phyloP scores from a whole-genome alignment of 768 basidiomycete species.

The Rhodotorula taiwanensis region DNA sequence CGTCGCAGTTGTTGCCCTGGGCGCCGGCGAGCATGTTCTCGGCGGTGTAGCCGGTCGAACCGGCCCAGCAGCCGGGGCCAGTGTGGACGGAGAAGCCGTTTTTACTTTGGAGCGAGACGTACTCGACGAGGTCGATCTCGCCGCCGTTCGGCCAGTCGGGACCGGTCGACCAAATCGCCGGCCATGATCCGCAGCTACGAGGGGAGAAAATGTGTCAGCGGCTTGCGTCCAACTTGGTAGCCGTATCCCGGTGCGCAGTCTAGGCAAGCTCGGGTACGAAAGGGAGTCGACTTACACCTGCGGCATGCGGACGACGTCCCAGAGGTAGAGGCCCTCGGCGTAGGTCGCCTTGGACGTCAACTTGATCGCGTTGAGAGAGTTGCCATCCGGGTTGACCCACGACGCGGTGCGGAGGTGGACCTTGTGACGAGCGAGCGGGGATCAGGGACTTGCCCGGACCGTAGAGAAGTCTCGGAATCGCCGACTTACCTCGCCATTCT shows the following conservation, averaged over 20 bases:
- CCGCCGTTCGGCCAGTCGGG: conserved; percentile 22
- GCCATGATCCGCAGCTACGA: not conserved
- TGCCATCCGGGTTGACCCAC: not conserved
- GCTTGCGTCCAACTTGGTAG: too few relatives aligned
- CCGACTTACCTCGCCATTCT: conserved; percentile 17
- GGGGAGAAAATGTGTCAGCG: too few relatives aligned
- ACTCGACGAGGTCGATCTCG: conserved; percentile 27
- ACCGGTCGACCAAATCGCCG: conserved; percentile 15
- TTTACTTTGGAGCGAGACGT: conserved; percentile 14
- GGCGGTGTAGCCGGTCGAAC: conserved; percentile 15
- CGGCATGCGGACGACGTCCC: conserved; percentile 18
- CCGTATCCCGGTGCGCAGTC: too few relatives aligned
- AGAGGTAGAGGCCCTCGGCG: conserved; percentile 11
- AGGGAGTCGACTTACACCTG: not conserved
- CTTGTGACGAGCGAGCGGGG: not conserved
- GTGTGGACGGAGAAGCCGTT: conserved; percentile 28
- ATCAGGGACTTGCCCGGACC: not conserved
- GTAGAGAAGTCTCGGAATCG: not conserved
- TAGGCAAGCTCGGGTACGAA: not conserved
- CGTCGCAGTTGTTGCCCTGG: conserved; percentile 26
- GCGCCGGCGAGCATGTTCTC: conserved; percentile 12
- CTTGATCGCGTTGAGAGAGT: conserved; percentile 4
- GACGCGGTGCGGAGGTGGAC: not conserved
- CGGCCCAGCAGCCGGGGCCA: conserved; percentile 17
- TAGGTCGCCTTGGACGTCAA: conserved; percentile 14